phyloP scores from a whole-genome alignment of 139 green algal genomes.

The Picochlorum costavermella region DNA sequence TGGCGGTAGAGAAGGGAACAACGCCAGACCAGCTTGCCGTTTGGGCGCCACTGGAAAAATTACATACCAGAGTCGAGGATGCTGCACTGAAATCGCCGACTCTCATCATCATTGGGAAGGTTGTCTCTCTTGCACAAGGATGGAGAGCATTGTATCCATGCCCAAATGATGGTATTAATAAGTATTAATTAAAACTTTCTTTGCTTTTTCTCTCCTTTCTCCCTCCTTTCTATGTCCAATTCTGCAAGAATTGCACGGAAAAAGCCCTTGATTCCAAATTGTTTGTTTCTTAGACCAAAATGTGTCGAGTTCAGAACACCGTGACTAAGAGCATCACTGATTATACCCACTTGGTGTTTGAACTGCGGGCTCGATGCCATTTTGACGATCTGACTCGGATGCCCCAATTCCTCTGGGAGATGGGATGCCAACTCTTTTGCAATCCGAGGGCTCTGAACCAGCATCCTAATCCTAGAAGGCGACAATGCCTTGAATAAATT shows the following conservation, averaged over 20 bases:
- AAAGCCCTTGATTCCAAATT: constrained; percentile 23
- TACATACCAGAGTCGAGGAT: constrained; percentile 37
- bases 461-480: background rate
- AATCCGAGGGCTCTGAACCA: too few relatives aligned
- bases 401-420: constrained; percentile 47
- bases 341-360: constrained; percentile 53
- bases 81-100: constrained; percentile 77
- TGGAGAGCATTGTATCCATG: constrained; percentile 32
- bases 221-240: constrained; percentile 10
- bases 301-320: constrained; percentile 60
- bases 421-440: constrained; percentile 23
- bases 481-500: background rate
- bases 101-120: constrained; percentile 85
- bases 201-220: background rate
- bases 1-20: constrained; percentile 92
- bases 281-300: constrained; percentile 37
- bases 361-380: constrained; percentile 58
- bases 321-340: constrained; percentile 46
- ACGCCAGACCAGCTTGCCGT: constrained; percentile 74
- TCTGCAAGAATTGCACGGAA: constrained; percentile 22
- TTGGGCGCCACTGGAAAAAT: constrained; percentile 47
- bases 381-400: constrained; percentile 41
- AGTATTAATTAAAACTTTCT: background rate
- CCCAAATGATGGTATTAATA: background rate
- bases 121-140: constrained; percentile 54